phyloP scores from a whole-genome alignment of 768 basidiomycete species.

The Pleurotus tuoliensis region DNA sequence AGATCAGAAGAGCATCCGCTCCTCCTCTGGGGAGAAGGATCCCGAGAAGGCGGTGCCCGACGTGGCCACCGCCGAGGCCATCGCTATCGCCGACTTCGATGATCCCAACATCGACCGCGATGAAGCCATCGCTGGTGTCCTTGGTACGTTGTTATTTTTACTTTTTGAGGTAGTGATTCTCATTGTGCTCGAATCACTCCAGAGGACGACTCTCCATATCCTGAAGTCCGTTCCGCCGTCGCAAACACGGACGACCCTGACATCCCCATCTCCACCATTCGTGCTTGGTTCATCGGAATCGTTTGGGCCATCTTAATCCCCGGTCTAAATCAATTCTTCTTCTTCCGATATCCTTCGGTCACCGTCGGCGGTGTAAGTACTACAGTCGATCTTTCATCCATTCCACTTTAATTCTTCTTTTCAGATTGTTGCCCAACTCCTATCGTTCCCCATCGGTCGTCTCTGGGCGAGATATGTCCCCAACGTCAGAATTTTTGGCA shows the following conservation, averaged over 20 bases:
- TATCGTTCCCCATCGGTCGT: conserved; percentile 64
- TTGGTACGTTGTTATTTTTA: conserved; percentile 25
- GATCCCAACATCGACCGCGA: conserved; percentile 42
- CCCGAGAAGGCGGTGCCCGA: conserved; percentile 24
- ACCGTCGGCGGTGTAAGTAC: conserved; percentile 43
- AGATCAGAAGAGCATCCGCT: conserved; percentile 9
- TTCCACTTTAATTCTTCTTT: conserved; percentile 13
- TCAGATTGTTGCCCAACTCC: conserved; percentile 63
- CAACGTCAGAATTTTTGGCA: conserved; percentile 47
- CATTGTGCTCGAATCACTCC: background rate
- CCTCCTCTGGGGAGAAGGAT: conserved; percentile 17
- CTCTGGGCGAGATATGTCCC: conserved; percentile 55
- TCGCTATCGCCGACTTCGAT: conserved; percentile 27
- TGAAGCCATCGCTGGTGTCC: conserved; percentile 29
- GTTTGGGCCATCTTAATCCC: conserved; percentile 63
- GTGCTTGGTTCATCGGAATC: conserved; percentile 74
- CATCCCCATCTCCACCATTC: conserved; percentile 59
- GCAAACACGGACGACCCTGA: conserved; percentile 62
- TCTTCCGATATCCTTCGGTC: conserved; percentile 72
- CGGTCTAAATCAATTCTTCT: conserved; percentile 73
- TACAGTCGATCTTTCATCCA: background rate
- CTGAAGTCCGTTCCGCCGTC: conserved; percentile 55
- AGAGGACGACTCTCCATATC: conserved; percentile 52
- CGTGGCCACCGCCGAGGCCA: conserved; percentile 1
- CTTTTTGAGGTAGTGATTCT: conserved; percentile 12